Evolutionary conservation across 768 basidiomycete genomes (phyloP).

Genomic region (Leccinellum rugosiceps): DNA sequence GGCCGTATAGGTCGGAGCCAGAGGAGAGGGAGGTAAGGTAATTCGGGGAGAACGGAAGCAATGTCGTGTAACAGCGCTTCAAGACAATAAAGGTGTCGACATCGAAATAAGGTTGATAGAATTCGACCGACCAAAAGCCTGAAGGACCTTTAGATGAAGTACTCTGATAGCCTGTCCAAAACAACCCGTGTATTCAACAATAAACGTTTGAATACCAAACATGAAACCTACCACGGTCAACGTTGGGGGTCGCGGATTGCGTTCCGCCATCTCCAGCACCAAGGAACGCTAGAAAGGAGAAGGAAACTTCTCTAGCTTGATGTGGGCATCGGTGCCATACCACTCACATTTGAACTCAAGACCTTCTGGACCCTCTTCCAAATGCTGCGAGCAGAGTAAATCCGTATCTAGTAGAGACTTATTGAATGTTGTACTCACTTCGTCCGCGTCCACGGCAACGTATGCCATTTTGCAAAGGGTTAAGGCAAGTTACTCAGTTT

Average conservation of each 20-base stretch:
- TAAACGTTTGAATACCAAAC: background rate
- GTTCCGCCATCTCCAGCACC: conserved; percentile 32
- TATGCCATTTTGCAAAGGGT: conserved; percentile 51
- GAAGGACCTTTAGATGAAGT: conserved; percentile 43
- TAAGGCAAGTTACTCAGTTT: background rate
- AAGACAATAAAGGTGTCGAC: conserved; percentile 80
- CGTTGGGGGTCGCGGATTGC: conserved; percentile 32
- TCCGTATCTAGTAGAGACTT: background rate
- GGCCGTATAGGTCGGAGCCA: conserved; percentile 70
- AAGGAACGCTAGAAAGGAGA: conserved; percentile 48
- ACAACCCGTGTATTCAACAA: background rate
- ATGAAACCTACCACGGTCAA: conserved; percentile 47
- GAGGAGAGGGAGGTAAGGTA: conserved; percentile 62
- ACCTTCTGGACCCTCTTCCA: conserved; percentile 67
- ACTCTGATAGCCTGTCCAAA: conserved; percentile 51
- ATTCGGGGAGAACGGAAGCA: conserved; percentile 67
- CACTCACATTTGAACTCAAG: conserved; percentile 69
- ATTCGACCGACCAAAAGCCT: conserved; percentile 79
- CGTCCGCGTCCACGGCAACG: conserved; percentile 68
- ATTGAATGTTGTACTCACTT: conserved; percentile 40
- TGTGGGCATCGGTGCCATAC: background rate
- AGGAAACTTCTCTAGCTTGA: background rate
- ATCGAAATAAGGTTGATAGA: conserved; percentile 87
- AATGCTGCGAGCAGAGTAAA: conserved; percentile 33
- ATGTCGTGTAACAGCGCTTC: conserved; percentile 70